phyloP scores from a whole-genome alignment of 345 rosid genomes.

The Psidium friedrichsthalianum region DNA sequence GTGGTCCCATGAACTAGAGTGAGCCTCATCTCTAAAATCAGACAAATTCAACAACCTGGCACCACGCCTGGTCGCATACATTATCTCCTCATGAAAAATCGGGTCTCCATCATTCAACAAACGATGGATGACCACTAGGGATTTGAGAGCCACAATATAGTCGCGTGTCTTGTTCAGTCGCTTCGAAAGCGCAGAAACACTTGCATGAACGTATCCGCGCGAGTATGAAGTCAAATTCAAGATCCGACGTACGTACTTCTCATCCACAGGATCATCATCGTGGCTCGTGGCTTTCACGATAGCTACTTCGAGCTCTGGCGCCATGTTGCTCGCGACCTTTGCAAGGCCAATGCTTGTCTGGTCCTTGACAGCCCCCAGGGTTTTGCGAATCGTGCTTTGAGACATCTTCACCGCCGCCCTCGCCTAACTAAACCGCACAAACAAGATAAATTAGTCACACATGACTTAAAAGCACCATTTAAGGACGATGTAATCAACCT shows the following conservation, averaged over 20 bases:
- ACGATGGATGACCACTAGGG: conserved; percentile 57
- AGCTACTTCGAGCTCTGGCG: conserved; percentile 82
- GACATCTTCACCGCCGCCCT: conserved; percentile 31
- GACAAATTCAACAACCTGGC: conserved; percentile 63
- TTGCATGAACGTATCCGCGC: conserved; percentile 48
- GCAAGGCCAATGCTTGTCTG: conserved; percentile 85
- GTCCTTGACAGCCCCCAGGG: conserved; percentile 83
- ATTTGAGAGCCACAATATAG: conserved; percentile 78
- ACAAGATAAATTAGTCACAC: not conserved
- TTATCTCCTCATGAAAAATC: conserved; percentile 56
- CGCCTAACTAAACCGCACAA: not conserved
- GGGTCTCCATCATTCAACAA: conserved; percentile 56
- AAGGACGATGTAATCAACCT: not conserved
- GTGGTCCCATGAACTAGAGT: conserved; percentile 84
- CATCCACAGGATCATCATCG: conserved; percentile 71
- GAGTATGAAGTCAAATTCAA: conserved; percentile 43
- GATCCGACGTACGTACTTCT: conserved; percentile 63
- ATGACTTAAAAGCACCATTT: not conserved
- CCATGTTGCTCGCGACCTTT: conserved; percentile 69
- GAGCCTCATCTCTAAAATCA: conserved; percentile 72
- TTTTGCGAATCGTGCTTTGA: conserved; percentile 72
- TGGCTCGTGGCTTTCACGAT: conserved; percentile 87
- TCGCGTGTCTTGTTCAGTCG: conserved; percentile 64
- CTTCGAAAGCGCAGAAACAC: conserved; percentile 53
- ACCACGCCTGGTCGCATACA: conserved; percentile 54